A percentile compares a stretch with the other conserved stretches of the same genome.
Evolutionary conservation across 2,329 filamentous ascomycete genomes (phyloP).

Genomic region (Eutypa lata): DNA sequence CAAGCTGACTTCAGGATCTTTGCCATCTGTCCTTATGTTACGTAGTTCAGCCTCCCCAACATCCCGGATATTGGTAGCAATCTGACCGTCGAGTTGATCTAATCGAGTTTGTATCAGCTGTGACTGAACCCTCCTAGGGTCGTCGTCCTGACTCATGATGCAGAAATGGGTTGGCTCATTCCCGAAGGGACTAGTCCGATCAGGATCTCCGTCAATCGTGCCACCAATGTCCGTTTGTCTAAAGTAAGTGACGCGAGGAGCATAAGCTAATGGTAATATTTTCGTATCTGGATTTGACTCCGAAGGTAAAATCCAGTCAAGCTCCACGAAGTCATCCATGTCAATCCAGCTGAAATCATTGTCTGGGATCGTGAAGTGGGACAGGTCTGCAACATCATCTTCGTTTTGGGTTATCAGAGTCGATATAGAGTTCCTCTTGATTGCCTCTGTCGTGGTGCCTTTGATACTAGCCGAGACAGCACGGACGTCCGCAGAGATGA

Average conservation of each 20-base stretch:
- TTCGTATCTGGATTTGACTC: conserved; percentile 90
- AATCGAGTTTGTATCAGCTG: conserved; percentile 81
- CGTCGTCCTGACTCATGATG: conserved; percentile 87
- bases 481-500: conserved; percentile 86
- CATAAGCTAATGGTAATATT: conserved; percentile 87
- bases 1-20: conserved; percentile 48
- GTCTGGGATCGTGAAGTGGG: conserved; percentile 91
- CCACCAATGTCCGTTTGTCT: conserved; percentile 90
- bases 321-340: conserved; percentile 98
- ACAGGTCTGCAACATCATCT: conserved; percentile 65
- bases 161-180: conserved; percentile 92
- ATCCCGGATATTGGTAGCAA: conserved; percentile 68
- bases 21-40: conserved; percentile 48
- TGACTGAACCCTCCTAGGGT: conserved; percentile 84
- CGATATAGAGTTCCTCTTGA: conserved; percentile 58
- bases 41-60: conserved; percentile 74
- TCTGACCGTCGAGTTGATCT: conserved; percentile 73
- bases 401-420: conserved; percentile 52
- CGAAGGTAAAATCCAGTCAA: conserved; percentile 92
- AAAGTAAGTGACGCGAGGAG: conserved; percentile 96
- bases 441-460: conserved; percentile 73
- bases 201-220: conserved; percentile 73
- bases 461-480: conserved; percentile 89
- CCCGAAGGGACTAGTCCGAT: conserved; percentile 84
- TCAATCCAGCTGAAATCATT: conserved; percentile 96